phyloP scores from a whole-genome alignment of 495 filamentous ascomycete species.

The Podospora tetraspora region DNA sequence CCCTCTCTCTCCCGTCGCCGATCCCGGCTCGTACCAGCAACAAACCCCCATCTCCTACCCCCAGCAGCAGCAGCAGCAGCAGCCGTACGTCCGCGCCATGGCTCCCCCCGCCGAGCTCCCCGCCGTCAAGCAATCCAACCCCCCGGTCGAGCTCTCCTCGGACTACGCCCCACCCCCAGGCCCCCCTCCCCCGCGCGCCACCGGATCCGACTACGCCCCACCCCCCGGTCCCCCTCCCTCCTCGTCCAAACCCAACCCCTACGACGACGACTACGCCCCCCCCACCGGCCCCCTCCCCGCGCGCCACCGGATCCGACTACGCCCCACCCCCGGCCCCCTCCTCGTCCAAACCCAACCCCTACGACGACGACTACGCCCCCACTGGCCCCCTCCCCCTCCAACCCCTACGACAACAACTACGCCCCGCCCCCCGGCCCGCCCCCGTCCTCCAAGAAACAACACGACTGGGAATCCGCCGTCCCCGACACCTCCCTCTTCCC shows the following conservation, averaged over 20 bases:
- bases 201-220: slow-evolving; percentile 31
- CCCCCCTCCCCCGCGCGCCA: slow-evolving; percentile 21
- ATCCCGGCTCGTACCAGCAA: slow-evolving; percentile 5
- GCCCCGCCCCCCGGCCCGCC: slow-evolving; percentile 43
- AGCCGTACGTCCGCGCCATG: slow-evolving; percentile 21
- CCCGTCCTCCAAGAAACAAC: slow-evolving; percentile 48
- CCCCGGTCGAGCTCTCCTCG: not conserved
- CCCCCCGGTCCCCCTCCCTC: slow-evolving; percentile 9
- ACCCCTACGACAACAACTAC: slow-evolving; percentile 19
- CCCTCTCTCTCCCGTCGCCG: not conserved
- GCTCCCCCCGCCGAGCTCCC: slow-evolving; percentile 5
- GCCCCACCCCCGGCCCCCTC: slow-evolving; percentile 35
- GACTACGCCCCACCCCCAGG: slow-evolving; percentile 28
- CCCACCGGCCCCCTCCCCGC: slow-evolving; percentile 17
- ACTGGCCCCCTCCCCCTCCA: slow-evolving; percentile 35
- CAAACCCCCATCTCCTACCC: slow-evolving; percentile 16
- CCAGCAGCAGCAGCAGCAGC: slow-evolving; percentile 12
- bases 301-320: slow-evolving; percentile 20
- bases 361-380: slow-evolving; percentile 25
- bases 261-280: slow-evolving; percentile 10
- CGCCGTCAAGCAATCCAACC: slow-evolving; percentile 5
- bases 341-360: slow-evolving; percentile 20
- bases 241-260: too few relatives aligned
- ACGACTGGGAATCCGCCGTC: slow-evolving; percentile 75
- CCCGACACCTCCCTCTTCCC: slow-evolving; percentile 77